A percentile compares a stretch with the other conserved stretches of the same genome.
These are phyloP conservation scores for Cryptosporidium meleagridis DNA, from an alignment of 169 alveolate species.

Conservation along the genomic window DNA sequence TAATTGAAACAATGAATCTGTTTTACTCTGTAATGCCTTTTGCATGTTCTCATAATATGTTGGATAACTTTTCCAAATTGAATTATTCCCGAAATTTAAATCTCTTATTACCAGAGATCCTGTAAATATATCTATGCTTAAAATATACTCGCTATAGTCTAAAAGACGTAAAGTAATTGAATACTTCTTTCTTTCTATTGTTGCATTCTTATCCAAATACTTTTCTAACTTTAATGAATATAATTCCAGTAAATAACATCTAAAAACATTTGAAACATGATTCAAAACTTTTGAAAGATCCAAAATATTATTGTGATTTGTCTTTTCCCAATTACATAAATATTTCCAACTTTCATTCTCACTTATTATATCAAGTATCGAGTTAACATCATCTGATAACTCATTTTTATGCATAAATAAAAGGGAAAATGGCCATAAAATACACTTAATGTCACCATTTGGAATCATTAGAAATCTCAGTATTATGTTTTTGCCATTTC, in stretches of 20 bases:
- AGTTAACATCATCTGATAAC: neutral
- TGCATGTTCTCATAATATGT: slow-evolving; percentile 25
- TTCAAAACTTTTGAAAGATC: slow-evolving; percentile 51
- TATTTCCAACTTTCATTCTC: slow-evolving; percentile 28
- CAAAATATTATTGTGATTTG: neutral
- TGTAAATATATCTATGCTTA: slow-evolving; percentile 38
- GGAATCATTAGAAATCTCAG: slow-evolving; percentile 70
- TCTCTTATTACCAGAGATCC: slow-evolving; percentile 54
- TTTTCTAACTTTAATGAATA: slow-evolving; percentile 5
- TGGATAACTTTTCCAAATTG: slow-evolving; percentile 60
- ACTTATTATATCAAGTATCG: slow-evolving; percentile 12
- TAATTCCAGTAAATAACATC: slow-evolving; percentile 42
- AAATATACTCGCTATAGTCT: slow-evolving; percentile 16
- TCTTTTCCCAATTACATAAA: slow-evolving; percentile 60
- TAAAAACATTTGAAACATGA: slow-evolving; percentile 44
- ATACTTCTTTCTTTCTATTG: neutral
- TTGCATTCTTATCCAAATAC: slow-evolving; percentile 9
- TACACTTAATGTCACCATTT: slow-evolving; percentile 55
- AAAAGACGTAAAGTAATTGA: neutral
- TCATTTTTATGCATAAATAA: neutral
- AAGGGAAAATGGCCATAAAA: slow-evolving; percentile 61
- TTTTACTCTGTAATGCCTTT: neutral
- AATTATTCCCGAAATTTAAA: neutral
- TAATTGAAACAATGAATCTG: slow-evolving; percentile 12
- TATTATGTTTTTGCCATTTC: neutral